Evolutionary conservation across 345 rosid genomes (phyloP).

Genomic region (Orychophragmus violaceus): DNA sequence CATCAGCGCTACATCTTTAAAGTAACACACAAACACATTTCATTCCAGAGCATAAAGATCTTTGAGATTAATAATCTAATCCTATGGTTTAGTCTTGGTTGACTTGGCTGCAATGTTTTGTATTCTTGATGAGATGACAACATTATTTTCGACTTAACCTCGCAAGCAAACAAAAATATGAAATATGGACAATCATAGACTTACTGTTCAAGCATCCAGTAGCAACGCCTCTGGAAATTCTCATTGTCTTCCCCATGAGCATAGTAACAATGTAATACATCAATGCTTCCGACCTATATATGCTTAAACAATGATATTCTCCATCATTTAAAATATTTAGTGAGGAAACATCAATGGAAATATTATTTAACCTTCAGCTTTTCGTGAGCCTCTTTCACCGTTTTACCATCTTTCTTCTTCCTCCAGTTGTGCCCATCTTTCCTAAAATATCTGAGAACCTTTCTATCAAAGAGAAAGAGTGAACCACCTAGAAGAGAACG

Average conservation of each 20-base stretch:
- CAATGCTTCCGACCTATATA: slow-evolving; percentile 73
- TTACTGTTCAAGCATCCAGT: slow-evolving; percentile 96
- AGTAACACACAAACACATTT: slow-evolving; percentile 1
- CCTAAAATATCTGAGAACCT: slow-evolving; percentile 76
- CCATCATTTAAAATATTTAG: neutral
- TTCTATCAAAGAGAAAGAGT: slow-evolving; percentile 76
- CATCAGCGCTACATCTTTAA: slow-evolving; percentile 4
- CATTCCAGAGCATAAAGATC: too few relatives aligned
- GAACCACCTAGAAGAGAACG: slow-evolving; percentile 66
- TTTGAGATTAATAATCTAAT: too few relatives aligned
- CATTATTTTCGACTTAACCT: too few relatives aligned
- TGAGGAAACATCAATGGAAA: slow-evolving; percentile 20
- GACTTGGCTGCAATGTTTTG: too few relatives aligned
- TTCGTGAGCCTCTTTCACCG: slow-evolving; percentile 96
- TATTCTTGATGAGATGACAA: too few relatives aligned
- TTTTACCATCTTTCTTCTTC: slow-evolving; percentile 94
- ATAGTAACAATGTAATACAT: slow-evolving; percentile 89
- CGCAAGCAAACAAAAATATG: neutral
- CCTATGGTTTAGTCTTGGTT: too few relatives aligned
- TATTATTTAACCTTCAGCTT: slow-evolving; percentile 75
- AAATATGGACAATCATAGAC: slow-evolving; percentile 15
- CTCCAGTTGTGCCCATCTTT: slow-evolving; percentile 92
- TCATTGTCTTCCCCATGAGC: slow-evolving; percentile 92
- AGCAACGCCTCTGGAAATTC: slow-evolving; percentile 75
- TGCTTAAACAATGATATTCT: slow-evolving; percentile 5